Evolutionary conservation across 129 eudicot genomes (phyloP).

Genomic region (Dittrichia graveolens): DNA sequence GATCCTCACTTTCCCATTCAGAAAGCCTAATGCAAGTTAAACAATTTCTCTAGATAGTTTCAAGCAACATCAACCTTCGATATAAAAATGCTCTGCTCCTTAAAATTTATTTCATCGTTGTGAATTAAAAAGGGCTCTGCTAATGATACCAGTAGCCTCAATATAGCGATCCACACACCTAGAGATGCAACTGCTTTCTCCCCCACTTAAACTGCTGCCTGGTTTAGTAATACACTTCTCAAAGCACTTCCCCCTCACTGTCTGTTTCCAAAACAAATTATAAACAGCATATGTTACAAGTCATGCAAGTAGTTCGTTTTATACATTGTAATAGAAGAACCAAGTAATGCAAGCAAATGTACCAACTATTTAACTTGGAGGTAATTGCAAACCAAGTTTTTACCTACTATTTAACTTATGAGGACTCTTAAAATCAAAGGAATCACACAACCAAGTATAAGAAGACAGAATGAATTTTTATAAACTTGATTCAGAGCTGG

Average conservation of each 20-base stretch:
- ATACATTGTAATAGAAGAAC: too few relatives aligned
- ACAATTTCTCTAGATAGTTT: slow-evolving; percentile 13
- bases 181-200: slow-evolving; percentile 85
- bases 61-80: slow-evolving; percentile 16
- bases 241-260: slow-evolving; percentile 93
- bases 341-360: too few relatives aligned
- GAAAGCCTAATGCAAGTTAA: slow-evolving; percentile 27
- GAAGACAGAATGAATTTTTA: background rate
- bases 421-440: too few relatives aligned
- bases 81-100: slow-evolving; percentile 6
- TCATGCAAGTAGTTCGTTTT: background rate
- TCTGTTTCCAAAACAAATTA: slow-evolving; percentile 43
- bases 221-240: slow-evolving; percentile 96
- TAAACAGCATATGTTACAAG: background rate
- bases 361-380: too few relatives aligned
- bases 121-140: slow-evolving; percentile 56
- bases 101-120: slow-evolving; percentile 24
- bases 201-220: slow-evolving; percentile 81
- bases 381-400: too few relatives aligned
- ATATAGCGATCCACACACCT: slow-evolving; percentile 80
- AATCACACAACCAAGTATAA: background rate
- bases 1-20: slow-evolving; percentile 23
- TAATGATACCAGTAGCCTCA: slow-evolving; percentile 68
- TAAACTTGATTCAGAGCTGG: background rate
- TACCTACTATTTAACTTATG: too few relatives aligned